Base-by-base conservation (phyloP, 805 yeast species). In the Debaryomyces castellii region DNA sequence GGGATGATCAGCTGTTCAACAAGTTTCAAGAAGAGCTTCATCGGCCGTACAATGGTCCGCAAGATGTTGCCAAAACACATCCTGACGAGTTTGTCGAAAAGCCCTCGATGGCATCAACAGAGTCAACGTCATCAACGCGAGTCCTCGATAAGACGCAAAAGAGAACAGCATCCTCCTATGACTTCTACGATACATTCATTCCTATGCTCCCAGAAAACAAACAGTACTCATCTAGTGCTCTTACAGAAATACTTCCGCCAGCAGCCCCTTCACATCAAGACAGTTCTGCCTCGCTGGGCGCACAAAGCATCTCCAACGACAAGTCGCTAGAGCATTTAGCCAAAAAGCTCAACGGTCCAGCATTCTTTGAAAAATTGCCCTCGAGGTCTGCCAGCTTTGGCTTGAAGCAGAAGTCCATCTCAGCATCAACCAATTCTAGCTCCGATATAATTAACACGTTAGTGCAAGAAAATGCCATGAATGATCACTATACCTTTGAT, bases 111-210 rank as follows among this genome's bases (percentile, higher is more conserved):
- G 27, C 44, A 22, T 36, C 46, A 10, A 46, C 49, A 22, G 48
- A 48, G 36, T 49, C 43, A 41, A 45, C 44, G 36, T 43, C 49
- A 27, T 40, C 49, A 14, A 42, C 47, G 3, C 36, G 40, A 20
- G 14, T 40, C 12, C 22, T 23, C 16, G 42, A 40, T 1, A 46
- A 17, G 20, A n/a, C 20, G 16, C 22, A 41, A 16, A 40, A 34
- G 25, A 53, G 51, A 20, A 48, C 60, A 14, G 53, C 58, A n/a
- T 55, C 64, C 9, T 54, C 71, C 21, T 72, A 69, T 53, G 76
- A 71, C 46, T 71, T 71, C 49, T 73, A 73, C 59, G 74, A 73
- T 41, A 46, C 69, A 6, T 59, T 72, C 47, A 71, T 73, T 44
- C 77, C 77, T 3, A 60, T 71, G 7, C 46, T 71, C 40, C 68